These are phyloP conservation scores for Diutina neorugosa DNA, from an alignment of 1,139 yeast genomes.

Conservation along the genomic window DNA sequence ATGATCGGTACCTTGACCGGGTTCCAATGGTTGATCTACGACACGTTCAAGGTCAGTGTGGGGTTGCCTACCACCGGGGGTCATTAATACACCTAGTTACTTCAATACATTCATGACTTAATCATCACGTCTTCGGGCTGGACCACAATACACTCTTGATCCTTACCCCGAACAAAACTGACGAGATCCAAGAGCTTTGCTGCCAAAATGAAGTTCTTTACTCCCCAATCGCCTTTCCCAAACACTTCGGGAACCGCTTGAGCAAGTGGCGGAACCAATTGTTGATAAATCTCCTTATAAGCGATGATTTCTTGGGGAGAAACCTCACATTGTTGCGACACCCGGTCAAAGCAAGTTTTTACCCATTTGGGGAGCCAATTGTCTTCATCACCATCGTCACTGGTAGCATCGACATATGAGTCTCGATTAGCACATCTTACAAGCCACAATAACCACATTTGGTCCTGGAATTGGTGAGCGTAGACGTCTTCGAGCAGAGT, in stretches of 20 bases:
- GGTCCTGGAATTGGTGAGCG: constrained; percentile 39
- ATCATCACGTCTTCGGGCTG: constrained; percentile 9
- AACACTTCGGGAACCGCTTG: constrained; percentile 51
- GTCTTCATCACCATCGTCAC: constrained; percentile 14
- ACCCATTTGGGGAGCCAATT: constrained; percentile 44
- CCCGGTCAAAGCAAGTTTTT: constrained; percentile 25
- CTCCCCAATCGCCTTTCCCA: constrained; percentile 49
- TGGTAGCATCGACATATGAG: constrained; percentile 13
- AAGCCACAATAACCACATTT: constrained; percentile 50
- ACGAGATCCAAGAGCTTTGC: constrained; percentile 47
- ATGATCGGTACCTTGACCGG: constrained; percentile 97
- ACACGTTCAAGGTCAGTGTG: constrained; percentile 79
- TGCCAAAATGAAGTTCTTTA: constrained; percentile 45
- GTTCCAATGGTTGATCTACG: constrained; percentile 92
- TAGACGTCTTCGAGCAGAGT: constrained; percentile 39
- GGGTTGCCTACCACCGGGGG: constrained; percentile 91
- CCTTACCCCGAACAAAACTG: constrained; percentile 46
- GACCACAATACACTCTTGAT: constrained; percentile 49
- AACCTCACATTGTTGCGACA: constrained; percentile 25
- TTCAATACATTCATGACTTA: not conserved
- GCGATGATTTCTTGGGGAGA: constrained; percentile 41
- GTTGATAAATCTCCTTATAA: constrained; percentile 40
- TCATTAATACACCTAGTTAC: constrained; percentile 18
- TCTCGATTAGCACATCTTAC: constrained; percentile 44
- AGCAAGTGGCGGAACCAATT: constrained; percentile 41